phyloP scores from a whole-genome alignment of 495 filamentous ascomycete genomes.

The Aspergillus kassunensis region DNA sequence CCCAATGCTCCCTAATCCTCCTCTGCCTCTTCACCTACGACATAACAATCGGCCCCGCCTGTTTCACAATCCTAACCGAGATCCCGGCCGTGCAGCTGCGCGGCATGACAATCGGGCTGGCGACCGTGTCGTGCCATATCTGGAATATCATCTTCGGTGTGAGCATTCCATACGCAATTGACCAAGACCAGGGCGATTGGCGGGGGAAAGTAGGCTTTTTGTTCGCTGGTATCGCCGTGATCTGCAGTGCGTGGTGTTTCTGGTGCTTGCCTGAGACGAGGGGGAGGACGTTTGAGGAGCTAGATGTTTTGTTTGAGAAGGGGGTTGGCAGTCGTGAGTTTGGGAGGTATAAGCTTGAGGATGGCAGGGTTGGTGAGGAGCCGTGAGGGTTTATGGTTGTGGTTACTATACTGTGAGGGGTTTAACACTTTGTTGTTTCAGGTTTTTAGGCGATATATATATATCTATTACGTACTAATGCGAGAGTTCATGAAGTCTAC shows the following conservation, averaged over 20 bases:
- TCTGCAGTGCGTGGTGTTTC: slow-evolving; percentile 43
- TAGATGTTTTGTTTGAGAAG: slow-evolving; percentile 48
- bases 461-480: too few species aligned
- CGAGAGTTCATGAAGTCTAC: too few species aligned
- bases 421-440: too few species aligned
- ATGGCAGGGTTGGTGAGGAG: too few species aligned
- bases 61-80: slow-evolving; percentile 60
- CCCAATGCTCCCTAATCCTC: slow-evolving; percentile 54
- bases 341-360: neutral
- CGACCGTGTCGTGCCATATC: slow-evolving; percentile 53
- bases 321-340: slow-evolving; percentile 40
- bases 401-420: too few species aligned
- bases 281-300: slow-evolving; percentile 57
- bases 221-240: slow-evolving; percentile 49
- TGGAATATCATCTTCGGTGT: slow-evolving; percentile 58
- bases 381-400: too few species aligned
- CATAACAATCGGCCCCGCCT: slow-evolving; percentile 55
- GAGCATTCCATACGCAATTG: slow-evolving; percentile 63
- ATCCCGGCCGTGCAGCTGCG: slow-evolving; percentile 55
- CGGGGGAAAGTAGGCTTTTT: slow-evolving; percentile 65
- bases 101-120: slow-evolving; percentile 57
- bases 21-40: slow-evolving; percentile 56
- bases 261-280: slow-evolving; percentile 61
- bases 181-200: slow-evolving; percentile 56
- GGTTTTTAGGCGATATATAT: too few species aligned